phyloP scores from a whole-genome alignment of 2,329 filamentous ascomycete genomes.

The Neurospora sp. region DNA sequence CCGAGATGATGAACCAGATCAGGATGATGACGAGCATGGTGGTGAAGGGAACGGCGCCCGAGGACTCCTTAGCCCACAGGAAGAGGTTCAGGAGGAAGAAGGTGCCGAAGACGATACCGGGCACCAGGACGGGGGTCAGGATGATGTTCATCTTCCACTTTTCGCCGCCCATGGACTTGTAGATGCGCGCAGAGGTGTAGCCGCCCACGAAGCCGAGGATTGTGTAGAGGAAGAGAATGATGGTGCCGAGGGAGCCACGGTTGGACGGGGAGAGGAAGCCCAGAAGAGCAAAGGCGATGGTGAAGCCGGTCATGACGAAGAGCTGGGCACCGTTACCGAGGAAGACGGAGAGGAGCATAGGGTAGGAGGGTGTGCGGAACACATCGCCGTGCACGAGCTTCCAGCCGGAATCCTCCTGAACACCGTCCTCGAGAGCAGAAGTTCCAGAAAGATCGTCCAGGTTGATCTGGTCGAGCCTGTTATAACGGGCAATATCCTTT shows the following conservation, averaged over 20 bases:
- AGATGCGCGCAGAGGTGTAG: conserved; percentile 79
- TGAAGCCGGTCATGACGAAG: conserved; percentile 94
- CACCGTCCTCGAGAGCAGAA: conserved; percentile 73
- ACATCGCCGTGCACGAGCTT: conserved; percentile 97
- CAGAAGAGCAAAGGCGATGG: conserved; percentile 84
- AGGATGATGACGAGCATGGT: conserved; percentile 90
- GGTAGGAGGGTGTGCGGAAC: conserved; percentile 77
- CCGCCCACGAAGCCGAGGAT: conserved; percentile 87
- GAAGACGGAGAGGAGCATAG: conserved; percentile 75
- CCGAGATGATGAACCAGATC: conserved; percentile 96
- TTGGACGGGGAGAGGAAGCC: conserved; percentile 95
- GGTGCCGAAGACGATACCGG: conserved; percentile 70
- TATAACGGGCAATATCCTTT: conserved; percentile 96
- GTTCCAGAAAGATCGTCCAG: conserved; percentile 81
- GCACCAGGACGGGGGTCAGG: conserved; percentile 76
- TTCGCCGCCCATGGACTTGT: conserved; percentile 89
- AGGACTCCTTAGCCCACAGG: conserved; percentile 86
- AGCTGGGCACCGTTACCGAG: conserved; percentile 91
- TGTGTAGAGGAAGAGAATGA: conserved; percentile 89
- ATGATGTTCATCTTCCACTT: conserved; percentile 91
- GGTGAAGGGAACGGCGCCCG: conserved; percentile 87
- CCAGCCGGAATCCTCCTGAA: conserved; percentile 97
- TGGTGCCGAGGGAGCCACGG: conserved; percentile 84
- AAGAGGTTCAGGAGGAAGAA: conserved; percentile 97
- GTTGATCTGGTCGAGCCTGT: conserved; percentile 82